These are phyloP conservation scores for Cordyceps cicadae DNA, from an alignment of 2,329 filamentous ascomycete genomes.

Conservation along the genomic window DNA sequence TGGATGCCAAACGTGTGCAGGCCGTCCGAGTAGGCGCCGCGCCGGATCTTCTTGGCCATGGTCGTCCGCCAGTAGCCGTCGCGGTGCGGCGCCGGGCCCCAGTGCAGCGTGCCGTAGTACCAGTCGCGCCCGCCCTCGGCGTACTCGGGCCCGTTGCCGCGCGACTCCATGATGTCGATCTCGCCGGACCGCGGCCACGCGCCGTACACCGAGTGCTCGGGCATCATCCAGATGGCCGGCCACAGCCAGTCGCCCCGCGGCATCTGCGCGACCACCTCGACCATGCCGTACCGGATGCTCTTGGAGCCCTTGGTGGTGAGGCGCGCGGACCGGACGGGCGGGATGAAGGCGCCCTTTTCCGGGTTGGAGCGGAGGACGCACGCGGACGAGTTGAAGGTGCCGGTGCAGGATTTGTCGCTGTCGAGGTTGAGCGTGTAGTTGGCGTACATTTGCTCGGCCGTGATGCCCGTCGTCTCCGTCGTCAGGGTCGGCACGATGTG, in stretches of 20 bases:
- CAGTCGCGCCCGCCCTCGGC: conserved; percentile 34
- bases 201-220: conserved; percentile 38
- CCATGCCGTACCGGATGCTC: conserved; percentile 38
- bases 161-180: conserved; percentile 44
- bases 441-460: conserved; percentile 28
- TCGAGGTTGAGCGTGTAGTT: conserved; percentile 38
- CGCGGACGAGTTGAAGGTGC: conserved; percentile 19
- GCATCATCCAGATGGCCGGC: conserved; percentile 46
- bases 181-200: conserved; percentile 43
- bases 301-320: conserved; percentile 38
- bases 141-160: conserved; percentile 36
- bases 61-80: conserved; percentile 29
- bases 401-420: conserved; percentile 33
- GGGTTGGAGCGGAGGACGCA: conserved; percentile 36
- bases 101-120: conserved; percentile 37
- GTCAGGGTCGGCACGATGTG: conserved; percentile 49
- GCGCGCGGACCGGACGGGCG: conserved; percentile 41
- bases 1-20: conserved; percentile 47
- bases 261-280: conserved; percentile 46
- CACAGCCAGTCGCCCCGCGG: conserved; percentile 48
- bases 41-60: conserved; percentile 23
- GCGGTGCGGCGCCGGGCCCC: conserved; percentile 28
- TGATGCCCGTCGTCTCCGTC: conserved; percentile 30
- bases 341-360: conserved; percentile 36
- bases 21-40: conserved; percentile 30